Percentiles rank a stretch among this genome's conserved stretches.
Evolutionary conservation across 1,284 basidiomycete genomes (phyloP).

Genomic region (Irpex sp.): DNA sequence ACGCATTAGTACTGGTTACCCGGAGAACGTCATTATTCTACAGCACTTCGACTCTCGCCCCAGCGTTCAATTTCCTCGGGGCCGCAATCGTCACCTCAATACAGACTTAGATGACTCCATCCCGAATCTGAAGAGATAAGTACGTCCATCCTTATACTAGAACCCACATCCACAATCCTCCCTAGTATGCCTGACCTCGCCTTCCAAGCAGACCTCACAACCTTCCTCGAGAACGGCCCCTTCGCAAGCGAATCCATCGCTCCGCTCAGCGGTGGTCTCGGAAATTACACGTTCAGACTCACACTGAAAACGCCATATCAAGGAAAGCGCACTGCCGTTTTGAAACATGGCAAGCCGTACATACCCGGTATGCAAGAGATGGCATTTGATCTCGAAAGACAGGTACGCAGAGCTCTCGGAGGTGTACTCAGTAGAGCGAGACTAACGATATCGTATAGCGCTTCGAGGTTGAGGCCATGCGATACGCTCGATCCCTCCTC

Average conservation of each 20-base stretch:
- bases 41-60: too few relatives aligned
- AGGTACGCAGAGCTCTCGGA: slow-evolving; percentile 36
- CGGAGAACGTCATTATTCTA: too few relatives aligned
- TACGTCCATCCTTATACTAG: neutral
- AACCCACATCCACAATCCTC: neutral
- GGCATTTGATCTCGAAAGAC: slow-evolving; percentile 43
- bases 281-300: slow-evolving; percentile 54
- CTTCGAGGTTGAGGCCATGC: slow-evolving; percentile 51
- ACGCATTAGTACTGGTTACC: too few relatives aligned
- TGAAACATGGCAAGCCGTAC: slow-evolving; percentile 56
- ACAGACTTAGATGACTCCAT: neutral
- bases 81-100: too few relatives aligned
- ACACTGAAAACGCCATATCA: slow-evolving; percentile 34
- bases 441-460: slow-evolving; percentile 15
- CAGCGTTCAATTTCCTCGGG: too few relatives aligned
- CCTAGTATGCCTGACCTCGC: neutral
- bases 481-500: slow-evolving; percentile 32
- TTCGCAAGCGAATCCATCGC: slow-evolving; percentile 34
- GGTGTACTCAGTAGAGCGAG: neutral
- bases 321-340: slow-evolving; percentile 40
- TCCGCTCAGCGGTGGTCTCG: slow-evolving; percentile 43
- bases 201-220: slow-evolving; percentile 26
- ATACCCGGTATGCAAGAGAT: slow-evolving; percentile 20
- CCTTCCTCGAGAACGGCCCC: slow-evolving; percentile 35
- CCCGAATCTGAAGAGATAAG: neutral